Percentiles rank a stretch among this genome's conserved stretches.
Evolutionary conservation across 2,329 filamentous ascomycete species (phyloP).

Genomic region (Westerdykella ornata): DNA sequence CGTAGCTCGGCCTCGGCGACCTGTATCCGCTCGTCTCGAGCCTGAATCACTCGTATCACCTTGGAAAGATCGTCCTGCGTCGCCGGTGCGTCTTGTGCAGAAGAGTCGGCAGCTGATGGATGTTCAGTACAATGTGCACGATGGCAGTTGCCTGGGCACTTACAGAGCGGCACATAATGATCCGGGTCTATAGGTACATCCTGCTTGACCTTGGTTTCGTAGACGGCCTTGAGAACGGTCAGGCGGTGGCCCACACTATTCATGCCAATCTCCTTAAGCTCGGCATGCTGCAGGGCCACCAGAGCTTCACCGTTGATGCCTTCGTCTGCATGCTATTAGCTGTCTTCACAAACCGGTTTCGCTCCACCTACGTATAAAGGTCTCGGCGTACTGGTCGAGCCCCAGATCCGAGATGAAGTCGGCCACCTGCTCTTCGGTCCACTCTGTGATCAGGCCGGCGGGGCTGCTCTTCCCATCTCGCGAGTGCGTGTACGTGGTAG

Average conservation of each 20-base stretch:
- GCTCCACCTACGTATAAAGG: slow-evolving; percentile 67
- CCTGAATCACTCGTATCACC: slow-evolving; percentile 78
- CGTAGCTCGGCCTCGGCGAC: slow-evolving; percentile 76
- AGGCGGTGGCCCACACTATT: slow-evolving; percentile 87
- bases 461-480: slow-evolving; percentile 58
- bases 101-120: slow-evolving; percentile 72
- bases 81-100: slow-evolving; percentile 75
- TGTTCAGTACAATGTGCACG: background rate
- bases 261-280: slow-evolving; percentile 92
- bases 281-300: slow-evolving; percentile 80
- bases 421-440: slow-evolving; percentile 80
- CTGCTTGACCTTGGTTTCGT: slow-evolving; percentile 91
- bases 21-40: slow-evolving; percentile 85
- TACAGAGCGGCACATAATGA: slow-evolving; percentile 90
- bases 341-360: slow-evolving; percentile 1
- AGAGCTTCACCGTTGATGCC: slow-evolving; percentile 89
- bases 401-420: slow-evolving; percentile 79
- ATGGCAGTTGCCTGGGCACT: slow-evolving; percentile 31
- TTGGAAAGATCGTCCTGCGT: slow-evolving; percentile 90
- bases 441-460: slow-evolving; percentile 70
- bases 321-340: slow-evolving; percentile 58
- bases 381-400: slow-evolving; percentile 72
- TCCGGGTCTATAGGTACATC: slow-evolving; percentile 86
- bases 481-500: slow-evolving; percentile 67
- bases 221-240: slow-evolving; percentile 91